Evolutionary conservation across 805 yeast genomes (phyloP), one percentile per base, ranked within the genome.

Genomic region (Metschnikowia colocasiae): DNA sequence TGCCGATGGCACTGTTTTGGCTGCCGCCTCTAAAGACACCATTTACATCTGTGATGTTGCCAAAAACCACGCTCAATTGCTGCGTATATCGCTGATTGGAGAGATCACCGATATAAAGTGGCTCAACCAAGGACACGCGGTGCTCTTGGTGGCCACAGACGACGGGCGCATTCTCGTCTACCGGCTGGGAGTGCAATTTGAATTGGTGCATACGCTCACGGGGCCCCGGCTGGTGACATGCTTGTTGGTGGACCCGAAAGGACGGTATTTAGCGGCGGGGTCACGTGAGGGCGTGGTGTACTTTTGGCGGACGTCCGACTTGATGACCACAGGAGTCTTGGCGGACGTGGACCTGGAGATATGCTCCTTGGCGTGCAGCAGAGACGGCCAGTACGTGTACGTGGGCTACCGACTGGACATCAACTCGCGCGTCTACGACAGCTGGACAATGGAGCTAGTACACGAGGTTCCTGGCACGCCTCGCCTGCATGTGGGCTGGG

Each of bases 281-380:
- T 69, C 83, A 16, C 74, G 73, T 46, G 86, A 81, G 50, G 85
- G 85, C 22, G 69, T 76, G 16, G 71, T 79, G 6, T 70, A 80
- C 16, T 33, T 79, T 9, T 81, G 83, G 83, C 65, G 68, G 33
- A 58, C 75, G 6, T 49, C 59, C 1, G 67, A 69, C 23, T 61
- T 79, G 62, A 61, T 70, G 15, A 45, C 65, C 39, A 47, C 57
- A n/a, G 58, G 60, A 30, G 72, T 75, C 0, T 55, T 76, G 10
- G 60, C 75, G 31, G 54, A 65, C 27, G 59, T 71, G 4, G 79
- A 77, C 56, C 75, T 74, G 47, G 68, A 78, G 1, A 60, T 80
- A 7, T 54, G 66, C 2, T 54, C 68, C 12, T 52, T 79, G 12
- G 70, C 67, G 27, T 58, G 69, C 16, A 68, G 75, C 26, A 59